A percentile compares a stretch with the other conserved stretches of the same genome.
phyloP scores from a whole-genome alignment of 2,329 filamentous ascomycete genomes.

The Alternaria consortialis region DNA sequence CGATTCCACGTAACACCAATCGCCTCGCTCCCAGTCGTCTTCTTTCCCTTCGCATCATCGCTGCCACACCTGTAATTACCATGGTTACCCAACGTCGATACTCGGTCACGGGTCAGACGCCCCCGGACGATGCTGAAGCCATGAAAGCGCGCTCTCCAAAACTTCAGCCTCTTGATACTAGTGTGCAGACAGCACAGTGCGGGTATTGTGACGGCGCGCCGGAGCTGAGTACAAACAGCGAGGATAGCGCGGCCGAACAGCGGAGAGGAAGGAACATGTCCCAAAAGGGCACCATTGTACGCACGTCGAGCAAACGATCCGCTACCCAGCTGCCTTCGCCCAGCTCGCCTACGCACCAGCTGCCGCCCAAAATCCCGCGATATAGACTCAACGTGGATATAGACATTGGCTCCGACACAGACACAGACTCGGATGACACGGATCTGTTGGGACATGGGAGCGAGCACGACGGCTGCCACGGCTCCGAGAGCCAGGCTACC shows the following conservation, averaged over 20 bases:
- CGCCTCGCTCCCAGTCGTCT: conserved; percentile 2
- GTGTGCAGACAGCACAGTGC: conserved; percentile 43
- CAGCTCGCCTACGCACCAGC: conserved; percentile 43
- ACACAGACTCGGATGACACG: conserved; percentile 33
- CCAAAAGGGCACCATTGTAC: conserved; percentile 32
- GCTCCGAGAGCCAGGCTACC: conserved; percentile 26
- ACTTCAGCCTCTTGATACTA: conserved; percentile 48
- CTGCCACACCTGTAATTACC: neutral
- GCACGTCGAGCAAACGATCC: conserved; percentile 48
- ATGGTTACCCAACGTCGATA: conserved; percentile 49
- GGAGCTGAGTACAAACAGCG: conserved; percentile 21
- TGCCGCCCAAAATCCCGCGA: conserved; percentile 48
- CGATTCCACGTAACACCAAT: conserved; percentile 21
- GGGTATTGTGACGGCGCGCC: conserved; percentile 40
- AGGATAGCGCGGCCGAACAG: conserved; percentile 28
- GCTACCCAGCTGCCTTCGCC: conserved; percentile 50
- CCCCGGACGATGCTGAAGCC: conserved; percentile 44
- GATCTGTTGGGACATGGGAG: conserved; percentile 26
- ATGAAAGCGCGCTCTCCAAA: conserved; percentile 48
- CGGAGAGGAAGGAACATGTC: conserved; percentile 40
- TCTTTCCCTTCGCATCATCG: neutral
- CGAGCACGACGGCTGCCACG: conserved; percentile 32
- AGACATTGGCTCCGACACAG: conserved; percentile 31
- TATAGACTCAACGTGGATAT: conserved; percentile 33
- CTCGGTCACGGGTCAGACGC: conserved; percentile 50